These are phyloP conservation scores for Curvularia hawaiiensis DNA, from an alignment of 2,329 filamentous ascomycete species.

Conservation along the genomic window DNA sequence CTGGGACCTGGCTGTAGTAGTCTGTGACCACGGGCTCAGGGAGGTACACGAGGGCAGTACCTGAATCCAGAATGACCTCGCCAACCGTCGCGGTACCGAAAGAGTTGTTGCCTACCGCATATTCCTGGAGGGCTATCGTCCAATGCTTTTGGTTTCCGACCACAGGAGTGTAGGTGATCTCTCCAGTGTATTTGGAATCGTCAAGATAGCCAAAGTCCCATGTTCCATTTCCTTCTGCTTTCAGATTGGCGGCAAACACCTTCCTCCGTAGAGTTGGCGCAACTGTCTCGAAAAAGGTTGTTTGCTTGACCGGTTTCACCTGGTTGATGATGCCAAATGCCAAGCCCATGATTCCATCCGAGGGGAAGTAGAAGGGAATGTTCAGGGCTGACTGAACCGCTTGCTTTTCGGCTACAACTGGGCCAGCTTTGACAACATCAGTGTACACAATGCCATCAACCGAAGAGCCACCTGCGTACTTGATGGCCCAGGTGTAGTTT, in stretches of 20 bases:
- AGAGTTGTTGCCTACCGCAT: background rate
- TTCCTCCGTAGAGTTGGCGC: background rate
- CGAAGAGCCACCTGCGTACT: background rate
- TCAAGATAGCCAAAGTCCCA: background rate
- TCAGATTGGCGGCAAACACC: slow-evolving; percentile 1
- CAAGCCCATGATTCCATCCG: background rate
- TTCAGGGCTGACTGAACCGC: background rate
- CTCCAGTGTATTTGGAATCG: background rate
- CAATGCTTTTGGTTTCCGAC: background rate
- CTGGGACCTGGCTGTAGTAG: background rate
- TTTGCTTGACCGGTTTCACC: background rate
- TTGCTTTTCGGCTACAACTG: background rate
- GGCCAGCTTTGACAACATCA: background rate
- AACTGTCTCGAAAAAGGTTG: background rate
- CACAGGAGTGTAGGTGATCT: background rate
- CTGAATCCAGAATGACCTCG: background rate
- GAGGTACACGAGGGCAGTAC: background rate
- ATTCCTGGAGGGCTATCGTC: background rate
- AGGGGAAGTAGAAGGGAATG: background rate
- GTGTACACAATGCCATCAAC: background rate
- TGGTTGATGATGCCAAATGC: background rate
- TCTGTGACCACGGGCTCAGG: background rate
- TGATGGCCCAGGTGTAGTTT: background rate
- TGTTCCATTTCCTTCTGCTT: background rate
- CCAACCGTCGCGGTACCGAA: background rate